phyloP scores from a whole-genome alignment of 805 yeast species.

The Huiozyma sinensis region DNA sequence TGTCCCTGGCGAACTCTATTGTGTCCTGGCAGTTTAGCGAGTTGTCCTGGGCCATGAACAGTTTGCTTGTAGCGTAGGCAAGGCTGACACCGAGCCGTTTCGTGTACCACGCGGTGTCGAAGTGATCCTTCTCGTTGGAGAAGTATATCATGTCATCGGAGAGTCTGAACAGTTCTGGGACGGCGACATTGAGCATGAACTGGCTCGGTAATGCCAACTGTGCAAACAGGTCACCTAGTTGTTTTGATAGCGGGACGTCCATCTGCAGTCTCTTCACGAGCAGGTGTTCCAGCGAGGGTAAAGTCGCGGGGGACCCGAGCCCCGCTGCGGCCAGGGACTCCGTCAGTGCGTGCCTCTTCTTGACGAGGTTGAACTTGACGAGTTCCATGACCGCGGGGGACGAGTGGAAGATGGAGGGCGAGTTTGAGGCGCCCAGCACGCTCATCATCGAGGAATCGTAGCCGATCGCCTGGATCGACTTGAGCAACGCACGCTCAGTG shows the following conservation, averaged over 20 bases:
- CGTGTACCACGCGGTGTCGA: slow-evolving; percentile 87
- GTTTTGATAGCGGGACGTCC: slow-evolving; percentile 29
- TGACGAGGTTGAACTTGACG: slow-evolving; percentile 44
- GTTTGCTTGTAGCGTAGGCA: slow-evolving; percentile 63
- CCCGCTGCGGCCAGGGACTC: slow-evolving; percentile 15
- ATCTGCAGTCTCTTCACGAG: slow-evolving; percentile 38
- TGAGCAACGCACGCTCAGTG: slow-evolving; percentile 23
- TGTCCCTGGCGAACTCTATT: slow-evolving; percentile 48
- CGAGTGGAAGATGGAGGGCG: slow-evolving; percentile 24
- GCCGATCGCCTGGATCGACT: slow-evolving; percentile 20
- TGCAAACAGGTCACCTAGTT: slow-evolving; percentile 35
- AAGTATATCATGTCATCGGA: slow-evolving; percentile 76
- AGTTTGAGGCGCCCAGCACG: slow-evolving; percentile 23
- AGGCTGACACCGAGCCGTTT: slow-evolving; percentile 63
- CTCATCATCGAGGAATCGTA: slow-evolving; percentile 20
- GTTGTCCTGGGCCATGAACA: slow-evolving; percentile 69
- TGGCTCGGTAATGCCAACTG: slow-evolving; percentile 51
- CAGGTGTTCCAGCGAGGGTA: slow-evolving; percentile 32
- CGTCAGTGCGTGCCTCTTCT: slow-evolving; percentile 36
- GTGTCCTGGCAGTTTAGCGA: slow-evolving; percentile 50
- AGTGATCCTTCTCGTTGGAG: slow-evolving; percentile 64
- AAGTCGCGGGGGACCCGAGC: slow-evolving; percentile 10
- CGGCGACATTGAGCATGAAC: slow-evolving; percentile 40
- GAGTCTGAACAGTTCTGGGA: slow-evolving; percentile 60
- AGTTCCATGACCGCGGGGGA: slow-evolving; percentile 35